Evolutionary conservation across 306 rosid genomes (phyloP), one percentile per base, ranked within the genome.

Genomic region (Abrus pulchellus): DNA sequence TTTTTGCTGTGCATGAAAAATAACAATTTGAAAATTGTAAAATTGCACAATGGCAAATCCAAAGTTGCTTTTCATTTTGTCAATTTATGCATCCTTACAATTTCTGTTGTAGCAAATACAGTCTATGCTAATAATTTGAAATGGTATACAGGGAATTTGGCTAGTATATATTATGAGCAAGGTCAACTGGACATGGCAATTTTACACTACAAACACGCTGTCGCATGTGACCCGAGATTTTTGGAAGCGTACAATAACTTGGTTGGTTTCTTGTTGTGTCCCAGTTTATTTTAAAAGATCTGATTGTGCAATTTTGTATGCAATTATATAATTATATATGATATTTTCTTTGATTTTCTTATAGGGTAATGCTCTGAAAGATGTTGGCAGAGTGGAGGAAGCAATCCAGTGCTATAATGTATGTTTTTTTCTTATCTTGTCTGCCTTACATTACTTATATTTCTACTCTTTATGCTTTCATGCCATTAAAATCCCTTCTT

Each of bases 211-310:
- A 96, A 93, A 90, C 98, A 90, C 88, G 99, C 99, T 72, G 90
- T 96, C 75, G 56, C 94, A 62, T 86, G 88, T 68, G 99, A 96
- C 80, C 91, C 98, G 81, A 86, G 96, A 86, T 93, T 96, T 89
- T 87, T 96, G 93, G 99, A 96, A 83, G 99, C 99, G 33, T 96
- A 92, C 86, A 96, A 96, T 80, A 96, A 96, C 83, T 86, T 96
- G 99, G 99, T 96, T 75, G 61, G 94, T 87, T 84, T 75, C 55
- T 68, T 83, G 59, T 48, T 44, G 6, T 59, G 33, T 64, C 5
- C 2, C 49, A 0, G 44, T 69, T 36, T 75, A 8, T 45, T 71
- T 80, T 55, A 1, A 30, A 40, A 28, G 53, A 4, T 32, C 28
- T 3, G 32, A 66, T 61, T 34, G 3, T 72, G 68, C 32, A 34